These are phyloP conservation scores for Russula vinacea DNA, from an alignment of 768 basidiomycete species.

Conservation along the genomic window DNA sequence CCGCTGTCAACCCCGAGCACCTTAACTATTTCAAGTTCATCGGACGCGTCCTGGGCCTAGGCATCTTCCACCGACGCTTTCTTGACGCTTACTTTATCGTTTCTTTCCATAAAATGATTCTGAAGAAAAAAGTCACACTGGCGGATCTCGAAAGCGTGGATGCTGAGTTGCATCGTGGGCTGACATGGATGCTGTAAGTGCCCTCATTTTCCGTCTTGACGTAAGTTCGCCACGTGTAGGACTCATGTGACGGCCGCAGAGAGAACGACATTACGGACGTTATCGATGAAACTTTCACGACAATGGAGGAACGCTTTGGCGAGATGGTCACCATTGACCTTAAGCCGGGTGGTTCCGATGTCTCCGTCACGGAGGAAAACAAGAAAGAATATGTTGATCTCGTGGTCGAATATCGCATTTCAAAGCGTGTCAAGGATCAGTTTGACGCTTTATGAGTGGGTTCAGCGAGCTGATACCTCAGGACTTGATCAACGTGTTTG, in stretches of 20 bases:
- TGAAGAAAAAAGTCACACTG: constrained; percentile 95
- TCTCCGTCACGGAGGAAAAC: constrained; percentile 93
- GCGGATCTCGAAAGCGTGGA: constrained; percentile 96
- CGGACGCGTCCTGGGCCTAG: constrained; percentile 89
- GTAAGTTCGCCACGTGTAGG: constrained; percentile 13
- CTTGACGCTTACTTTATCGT: constrained; percentile 99
- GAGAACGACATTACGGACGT: constrained; percentile 98
- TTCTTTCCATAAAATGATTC: constrained; percentile 99
- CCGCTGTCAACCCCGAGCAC: constrained; percentile 97
- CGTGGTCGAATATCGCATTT: constrained; percentile 96
- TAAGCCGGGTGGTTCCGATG: constrained; percentile 80
- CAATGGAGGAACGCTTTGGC: constrained; percentile 95
- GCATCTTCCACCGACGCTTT: constrained; percentile 99
- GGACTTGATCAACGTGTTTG: constrained; percentile 96
- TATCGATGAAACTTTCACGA: constrained; percentile 97
- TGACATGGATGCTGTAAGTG: constrained; percentile 98
- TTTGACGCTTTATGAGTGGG: constrained; percentile 99
- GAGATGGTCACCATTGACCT: constrained; percentile 97
- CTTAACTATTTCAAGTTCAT: constrained; percentile 99
- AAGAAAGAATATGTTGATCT: constrained; percentile 97
- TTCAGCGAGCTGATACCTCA: constrained; percentile 99
- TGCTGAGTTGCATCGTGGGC: constrained; percentile 87
- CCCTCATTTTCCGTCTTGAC: constrained; percentile 6
- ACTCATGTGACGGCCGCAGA: constrained; percentile 42
- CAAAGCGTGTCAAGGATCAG: constrained; percentile 95